A percentile compares a stretch with the other conserved stretches of the same genome.
Conservation (phyloP, 345 rosid species). For the Gossypium stocksii region DNA sequence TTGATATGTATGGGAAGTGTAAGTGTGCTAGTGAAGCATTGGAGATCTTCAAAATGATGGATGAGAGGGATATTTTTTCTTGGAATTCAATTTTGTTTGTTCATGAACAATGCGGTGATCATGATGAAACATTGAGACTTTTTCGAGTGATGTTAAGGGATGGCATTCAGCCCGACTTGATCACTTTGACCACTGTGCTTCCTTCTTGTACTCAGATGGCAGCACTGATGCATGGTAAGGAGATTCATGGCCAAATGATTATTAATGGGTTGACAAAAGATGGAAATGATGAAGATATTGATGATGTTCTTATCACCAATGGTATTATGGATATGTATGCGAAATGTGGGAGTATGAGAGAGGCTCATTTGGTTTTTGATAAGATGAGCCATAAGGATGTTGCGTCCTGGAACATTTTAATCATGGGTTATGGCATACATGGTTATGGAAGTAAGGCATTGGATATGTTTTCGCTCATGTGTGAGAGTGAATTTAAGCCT, state of each 20-base stretch:
- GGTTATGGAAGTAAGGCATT: slow-evolving; percentile 49
- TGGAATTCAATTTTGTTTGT: slow-evolving; percentile 62
- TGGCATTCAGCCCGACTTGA: slow-evolving; percentile 42
- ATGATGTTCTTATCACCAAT: slow-evolving; percentile 31
- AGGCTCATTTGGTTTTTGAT: slow-evolving; percentile 45
- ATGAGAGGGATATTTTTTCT: slow-evolving; percentile 44
- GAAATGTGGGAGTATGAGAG: slow-evolving; percentile 55
- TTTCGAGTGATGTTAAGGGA: slow-evolving; percentile 45
- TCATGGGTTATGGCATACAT: slow-evolving; percentile 54
- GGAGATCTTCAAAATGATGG: slow-evolving; percentile 41
- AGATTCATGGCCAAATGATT: slow-evolving; percentile 46
- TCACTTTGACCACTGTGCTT: slow-evolving; percentile 53
- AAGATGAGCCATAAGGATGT: slow-evolving; percentile 39
- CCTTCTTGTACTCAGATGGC: slow-evolving; percentile 56
- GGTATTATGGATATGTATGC: slow-evolving; percentile 59
- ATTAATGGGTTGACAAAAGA: slow-evolving; percentile 36
- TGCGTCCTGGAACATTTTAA: slow-evolving; percentile 67
- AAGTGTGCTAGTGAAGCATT: slow-evolving; percentile 38
- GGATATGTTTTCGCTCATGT: slow-evolving; percentile 46
- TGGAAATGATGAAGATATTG: slow-evolving; percentile 10
- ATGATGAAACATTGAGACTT: slow-evolving; percentile 46
- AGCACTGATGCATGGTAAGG: slow-evolving; percentile 48
- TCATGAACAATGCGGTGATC: slow-evolving; percentile 52
- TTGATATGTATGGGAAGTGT: slow-evolving; percentile 74
- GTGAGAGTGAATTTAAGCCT: slow-evolving; percentile 32